phyloP scores from a whole-genome alignment of 768 basidiomycete species.

The Macrocybe gigantea region DNA sequence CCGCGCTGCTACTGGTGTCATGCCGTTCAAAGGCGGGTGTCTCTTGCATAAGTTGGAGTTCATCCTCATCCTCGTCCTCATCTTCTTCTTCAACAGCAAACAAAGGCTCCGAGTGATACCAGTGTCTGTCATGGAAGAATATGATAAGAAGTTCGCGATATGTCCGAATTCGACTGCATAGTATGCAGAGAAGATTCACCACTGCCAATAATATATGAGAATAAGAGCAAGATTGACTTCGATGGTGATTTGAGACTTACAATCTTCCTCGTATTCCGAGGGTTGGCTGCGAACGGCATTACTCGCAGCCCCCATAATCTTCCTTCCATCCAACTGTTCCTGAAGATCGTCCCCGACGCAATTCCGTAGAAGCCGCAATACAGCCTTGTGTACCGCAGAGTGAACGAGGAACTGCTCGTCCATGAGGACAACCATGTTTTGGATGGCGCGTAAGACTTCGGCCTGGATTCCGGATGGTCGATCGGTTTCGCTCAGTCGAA shows the following conservation, averaged over 20 bases:
- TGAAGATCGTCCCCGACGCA: slow-evolving; percentile 92
- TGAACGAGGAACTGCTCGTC: slow-evolving; percentile 94
- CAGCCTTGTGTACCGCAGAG: slow-evolving; percentile 83
- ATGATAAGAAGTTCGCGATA: slow-evolving; percentile 90
- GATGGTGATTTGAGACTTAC: slow-evolving; percentile 38
- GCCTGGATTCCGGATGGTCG: slow-evolving; percentile 87
- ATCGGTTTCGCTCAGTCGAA: slow-evolving; percentile 80
- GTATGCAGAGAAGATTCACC: slow-evolving; percentile 85
- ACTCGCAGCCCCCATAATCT: slow-evolving; percentile 81
- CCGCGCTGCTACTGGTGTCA: slow-evolving; percentile 50
- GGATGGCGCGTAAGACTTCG: slow-evolving; percentile 80
- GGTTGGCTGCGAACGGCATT: slow-evolving; percentile 61
- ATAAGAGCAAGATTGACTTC: not conserved
- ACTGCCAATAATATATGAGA: slow-evolving; percentile 38
- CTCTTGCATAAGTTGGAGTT: slow-evolving; percentile 13
- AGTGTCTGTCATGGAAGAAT: slow-evolving; percentile 94
- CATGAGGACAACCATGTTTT: slow-evolving; percentile 86
- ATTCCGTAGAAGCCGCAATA: slow-evolving; percentile 75
- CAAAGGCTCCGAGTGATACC: slow-evolving; percentile 72
- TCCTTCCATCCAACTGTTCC: slow-evolving; percentile 77
- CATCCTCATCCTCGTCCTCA: slow-evolving; percentile 35
- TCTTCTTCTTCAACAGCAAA: slow-evolving; percentile 75
- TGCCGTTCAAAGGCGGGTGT: slow-evolving; percentile 58
- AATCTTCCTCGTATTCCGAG: slow-evolving; percentile 86
- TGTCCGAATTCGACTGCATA: slow-evolving; percentile 89